Evolutionary conservation across 768 basidiomycete species (phyloP).

Genomic region (Rubroboletus pulcherrimus): DNA sequence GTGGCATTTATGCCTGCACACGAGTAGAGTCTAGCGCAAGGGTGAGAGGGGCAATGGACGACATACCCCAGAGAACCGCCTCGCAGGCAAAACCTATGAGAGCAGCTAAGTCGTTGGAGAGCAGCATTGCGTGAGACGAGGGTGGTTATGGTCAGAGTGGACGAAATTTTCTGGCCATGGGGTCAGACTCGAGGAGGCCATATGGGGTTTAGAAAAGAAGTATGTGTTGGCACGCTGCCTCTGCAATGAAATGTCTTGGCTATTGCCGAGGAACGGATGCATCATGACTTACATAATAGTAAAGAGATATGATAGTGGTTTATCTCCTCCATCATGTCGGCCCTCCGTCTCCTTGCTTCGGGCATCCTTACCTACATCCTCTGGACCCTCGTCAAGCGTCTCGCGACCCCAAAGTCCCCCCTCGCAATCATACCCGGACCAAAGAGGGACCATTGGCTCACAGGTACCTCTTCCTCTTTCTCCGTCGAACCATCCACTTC

Average conservation of each 20-base stretch:
- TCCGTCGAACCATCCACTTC: not conserved
- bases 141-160: not conserved
- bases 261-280: no score
- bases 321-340: not conserved
- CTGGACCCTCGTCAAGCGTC: slow-evolving; percentile 14
- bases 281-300: no score
- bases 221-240: no score
- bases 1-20: slow-evolving; percentile 19
- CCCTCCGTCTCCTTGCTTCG: slow-evolving; percentile 1
- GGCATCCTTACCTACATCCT: slow-evolving; percentile 12
- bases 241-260: no score
- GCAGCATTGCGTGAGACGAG: slow-evolving; percentile 16
- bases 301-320: no score
- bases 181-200: no score
- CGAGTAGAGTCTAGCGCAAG: not conserved
- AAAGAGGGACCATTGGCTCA: slow-evolving; percentile 34
- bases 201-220: no score
- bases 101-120: slow-evolving; percentile 31
- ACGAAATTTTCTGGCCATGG: not conserved
- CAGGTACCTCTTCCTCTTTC: slow-evolving; percentile 15
- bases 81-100: slow-evolving; percentile 38
- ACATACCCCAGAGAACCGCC: slow-evolving; percentile 34
- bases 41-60: no score
- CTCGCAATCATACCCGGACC: slow-evolving; percentile 30
- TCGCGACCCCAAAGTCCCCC: slow-evolving; percentile 8